These are phyloP conservation scores for Daldinia childiae DNA, from an alignment of 495 filamentous ascomycete species.

Conservation along the genomic window DNA sequence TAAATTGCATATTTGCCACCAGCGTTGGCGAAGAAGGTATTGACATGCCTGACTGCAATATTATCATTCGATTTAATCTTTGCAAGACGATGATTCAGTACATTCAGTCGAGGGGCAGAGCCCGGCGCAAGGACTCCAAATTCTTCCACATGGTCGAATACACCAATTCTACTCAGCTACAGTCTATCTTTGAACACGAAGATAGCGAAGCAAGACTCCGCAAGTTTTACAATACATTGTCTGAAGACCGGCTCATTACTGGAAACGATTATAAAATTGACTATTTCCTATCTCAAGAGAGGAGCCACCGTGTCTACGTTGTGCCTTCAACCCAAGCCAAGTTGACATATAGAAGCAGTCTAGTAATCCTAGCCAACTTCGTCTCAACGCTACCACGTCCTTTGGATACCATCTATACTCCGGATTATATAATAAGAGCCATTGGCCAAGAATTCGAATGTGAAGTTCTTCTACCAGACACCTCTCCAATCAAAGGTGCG, in stretches of 20 bases:
- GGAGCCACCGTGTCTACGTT: slow-evolving; percentile 64
- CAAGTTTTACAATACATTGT: slow-evolving; percentile 77
- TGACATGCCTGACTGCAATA: slow-evolving; percentile 94
- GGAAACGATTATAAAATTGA: slow-evolving; percentile 69
- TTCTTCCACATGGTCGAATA: slow-evolving; percentile 86
- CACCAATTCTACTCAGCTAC: slow-evolving; percentile 67
- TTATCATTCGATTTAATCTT: slow-evolving; percentile 90
- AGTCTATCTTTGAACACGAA: slow-evolving; percentile 65
- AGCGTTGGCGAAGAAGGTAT: slow-evolving; percentile 95
- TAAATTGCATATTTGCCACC: slow-evolving; percentile 93
- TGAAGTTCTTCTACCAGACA: slow-evolving; percentile 83
- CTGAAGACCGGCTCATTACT: slow-evolving; percentile 75
- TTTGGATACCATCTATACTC: slow-evolving; percentile 61
- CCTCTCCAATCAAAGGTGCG: slow-evolving; percentile 73
- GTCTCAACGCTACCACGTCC: slow-evolving; percentile 68
- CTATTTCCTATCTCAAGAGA: slow-evolving; percentile 63
- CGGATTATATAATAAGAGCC: slow-evolving; percentile 69
- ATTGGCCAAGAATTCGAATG: slow-evolving; percentile 73
- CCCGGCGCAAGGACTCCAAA: slow-evolving; percentile 76
- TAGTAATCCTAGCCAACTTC: slow-evolving; percentile 68
- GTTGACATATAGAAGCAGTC: slow-evolving; percentile 78
- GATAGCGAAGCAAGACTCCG: slow-evolving; percentile 67
- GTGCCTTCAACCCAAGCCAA: slow-evolving; percentile 78
- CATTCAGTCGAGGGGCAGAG: slow-evolving; percentile 93
- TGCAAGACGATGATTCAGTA: slow-evolving; percentile 93